Evolutionary conservation across 1,284 basidiomycete genomes (phyloP), one percentile per base, ranked within the genome.

Genomic region (Blastosporella zonata): DNA sequence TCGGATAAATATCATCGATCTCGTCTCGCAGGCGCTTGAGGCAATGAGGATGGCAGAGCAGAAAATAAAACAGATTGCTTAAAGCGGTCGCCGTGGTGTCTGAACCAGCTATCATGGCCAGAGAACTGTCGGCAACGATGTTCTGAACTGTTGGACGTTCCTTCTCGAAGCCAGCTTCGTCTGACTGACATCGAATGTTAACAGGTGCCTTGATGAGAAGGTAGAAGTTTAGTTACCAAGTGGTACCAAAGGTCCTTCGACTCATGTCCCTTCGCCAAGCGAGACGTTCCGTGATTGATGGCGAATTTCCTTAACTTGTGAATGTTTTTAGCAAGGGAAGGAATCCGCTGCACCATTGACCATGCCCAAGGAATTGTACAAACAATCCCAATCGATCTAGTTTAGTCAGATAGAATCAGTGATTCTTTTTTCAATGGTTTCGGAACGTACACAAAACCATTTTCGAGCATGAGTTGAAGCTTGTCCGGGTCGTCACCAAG

Each of bases 21-120:
- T 84, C 81, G 1, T 58, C 62, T 50, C 72, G 73, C 2, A 82
- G 64, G 4, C 69, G 67, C n/a, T 65, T 62, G 53, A 76, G 75
- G 20, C 63, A 62, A 2, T 64, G 64, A 0, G 75, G 77, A 53
- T 82, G 60, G 28, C 59, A 61, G 6, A 81, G 55, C 2, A 84
- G 58, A 20, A 67, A 70, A 55, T 68, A 81, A 47, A 81, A 71
- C 13, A 75, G 57, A 43, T 63, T 67, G 50, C 67, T 67, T 6
- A 82, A 56, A 0, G 68, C 71, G 2, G 68, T 73, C 1, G 79
- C 65, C 0, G 77, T 76, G 0, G 82, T 82, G 56, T 82, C 81
- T 6, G 81, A 77, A 12, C 78, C 79, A 6, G 81, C 81, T 3
- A 81, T 64, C 41, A 82, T 75, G 2, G 77, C 72, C 6, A 80